phyloP scores from a whole-genome alignment of 2,329 filamentous ascomycete genomes.

The Claviceps capensis region DNA sequence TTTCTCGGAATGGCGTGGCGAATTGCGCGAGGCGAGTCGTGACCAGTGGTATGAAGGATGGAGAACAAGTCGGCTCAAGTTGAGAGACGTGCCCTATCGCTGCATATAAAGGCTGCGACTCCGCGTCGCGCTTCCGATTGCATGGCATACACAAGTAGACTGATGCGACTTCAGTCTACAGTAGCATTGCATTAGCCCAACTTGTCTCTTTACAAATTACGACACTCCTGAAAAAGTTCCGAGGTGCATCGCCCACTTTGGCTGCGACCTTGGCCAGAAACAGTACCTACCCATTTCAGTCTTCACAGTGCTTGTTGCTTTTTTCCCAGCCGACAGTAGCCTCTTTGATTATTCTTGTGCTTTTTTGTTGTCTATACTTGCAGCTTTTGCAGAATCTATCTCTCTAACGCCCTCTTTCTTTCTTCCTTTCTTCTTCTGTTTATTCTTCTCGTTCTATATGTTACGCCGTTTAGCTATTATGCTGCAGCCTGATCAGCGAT shows the following conservation, averaged over 20 bases:
- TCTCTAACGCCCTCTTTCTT: neutral
- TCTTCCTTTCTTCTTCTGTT: neutral
- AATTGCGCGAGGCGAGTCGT: slow-evolving; percentile 78
- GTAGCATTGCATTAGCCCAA: neutral
- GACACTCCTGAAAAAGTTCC: neutral
- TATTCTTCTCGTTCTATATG: neutral
- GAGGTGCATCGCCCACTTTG: neutral
- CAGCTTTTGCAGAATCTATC: neutral
- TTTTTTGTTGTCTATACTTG: neutral
- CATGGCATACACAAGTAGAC: neutral
- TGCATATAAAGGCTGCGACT: slow-evolving; percentile 16
- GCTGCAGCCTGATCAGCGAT: too few species aligned
- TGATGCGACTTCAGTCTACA: neutral
- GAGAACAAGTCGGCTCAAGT: slow-evolving; percentile 60
- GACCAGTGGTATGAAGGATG: slow-evolving; percentile 94
- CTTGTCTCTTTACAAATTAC: neutral
- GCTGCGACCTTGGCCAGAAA: neutral
- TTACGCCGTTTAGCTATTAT: neutral
- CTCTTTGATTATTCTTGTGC: neutral
- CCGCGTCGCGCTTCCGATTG: neutral
- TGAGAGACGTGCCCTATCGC: slow-evolving; percentile 28
- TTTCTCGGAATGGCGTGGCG: slow-evolving; percentile 84
- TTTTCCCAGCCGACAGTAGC: neutral
- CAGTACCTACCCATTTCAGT: neutral
- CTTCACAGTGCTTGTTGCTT: neutral